These are phyloP conservation scores for Hygrophila difformis DNA, from an alignment of 257 asterid species.

Conservation along the genomic window DNA sequence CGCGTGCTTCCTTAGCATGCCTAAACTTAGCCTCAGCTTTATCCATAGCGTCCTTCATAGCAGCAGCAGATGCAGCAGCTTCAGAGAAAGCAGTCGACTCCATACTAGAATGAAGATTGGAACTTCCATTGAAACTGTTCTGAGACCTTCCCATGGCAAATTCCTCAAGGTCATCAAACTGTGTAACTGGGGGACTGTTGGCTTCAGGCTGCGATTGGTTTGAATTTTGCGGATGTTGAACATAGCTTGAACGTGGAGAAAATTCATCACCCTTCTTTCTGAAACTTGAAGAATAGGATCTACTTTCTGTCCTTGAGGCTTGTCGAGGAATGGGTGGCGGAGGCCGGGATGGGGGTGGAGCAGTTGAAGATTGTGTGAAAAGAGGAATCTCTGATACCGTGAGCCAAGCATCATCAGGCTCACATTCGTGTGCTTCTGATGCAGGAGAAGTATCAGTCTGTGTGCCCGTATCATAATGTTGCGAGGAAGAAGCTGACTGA, in stretches of 20 bases:
- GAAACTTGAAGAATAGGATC: constrained; percentile 42
- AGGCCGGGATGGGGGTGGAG: constrained; percentile 97
- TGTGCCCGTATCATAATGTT: constrained; percentile 40
- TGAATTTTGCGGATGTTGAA: constrained; percentile 48
- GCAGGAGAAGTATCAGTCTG: constrained; percentile 42
- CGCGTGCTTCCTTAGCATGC: constrained; percentile 96
- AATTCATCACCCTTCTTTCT: constrained; percentile 53
- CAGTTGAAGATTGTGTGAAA: constrained; percentile 71
- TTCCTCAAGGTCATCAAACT: constrained; percentile 85
- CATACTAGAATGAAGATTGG: constrained; percentile 35
- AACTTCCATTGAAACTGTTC: constrained; percentile 41
- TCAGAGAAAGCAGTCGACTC: constrained; percentile 62
- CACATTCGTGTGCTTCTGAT: constrained; percentile 36
- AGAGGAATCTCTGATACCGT: constrained; percentile 92
- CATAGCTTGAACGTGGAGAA: constrained; percentile 44
- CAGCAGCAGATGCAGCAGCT: constrained; percentile 97
- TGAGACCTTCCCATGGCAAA: constrained; percentile 63
- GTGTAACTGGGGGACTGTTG: constrained; percentile 56
- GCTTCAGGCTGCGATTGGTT: constrained; percentile 35
- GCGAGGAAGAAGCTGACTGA: constrained; percentile 49
- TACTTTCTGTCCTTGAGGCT: constrained; percentile 38
- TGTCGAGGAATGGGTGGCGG: constrained; percentile 85
- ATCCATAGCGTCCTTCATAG: constrained; percentile 99
- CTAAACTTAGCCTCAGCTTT: constrained; percentile 95
- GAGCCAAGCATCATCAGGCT: constrained; percentile 73